A percentile compares a stretch with the other conserved stretches of the same genome.
Conservation (phyloP, 2,329 filamentous ascomycete genomes). For the Cladosporium sp. region DNA sequence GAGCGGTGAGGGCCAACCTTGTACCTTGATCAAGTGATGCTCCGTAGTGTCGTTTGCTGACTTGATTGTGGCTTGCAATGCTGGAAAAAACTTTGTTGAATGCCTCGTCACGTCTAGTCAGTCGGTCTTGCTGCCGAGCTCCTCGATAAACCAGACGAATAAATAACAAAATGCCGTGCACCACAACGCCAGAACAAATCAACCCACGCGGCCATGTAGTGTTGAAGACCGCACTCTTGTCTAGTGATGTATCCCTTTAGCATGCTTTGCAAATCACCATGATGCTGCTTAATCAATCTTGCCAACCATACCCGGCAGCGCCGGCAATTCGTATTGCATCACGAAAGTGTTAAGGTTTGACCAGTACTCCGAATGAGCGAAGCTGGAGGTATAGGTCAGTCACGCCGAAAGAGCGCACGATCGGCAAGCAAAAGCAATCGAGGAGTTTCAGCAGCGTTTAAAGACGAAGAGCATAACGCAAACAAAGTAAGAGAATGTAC, state of each 20-base stretch:
- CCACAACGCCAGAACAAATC: background rate
- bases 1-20: no score
- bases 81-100: no score
- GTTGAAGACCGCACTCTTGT: background rate
- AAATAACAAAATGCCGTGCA: no score
- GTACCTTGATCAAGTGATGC: no score
- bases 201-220: background rate
- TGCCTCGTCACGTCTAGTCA: no score
- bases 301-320: slow-evolving; percentile 18
- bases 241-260: slow-evolving; percentile 5
- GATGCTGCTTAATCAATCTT: background rate
- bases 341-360: slow-evolving; percentile 22
- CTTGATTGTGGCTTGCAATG: no score
- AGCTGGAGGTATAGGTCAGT: slow-evolving; percentile 19
- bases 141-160: no score
- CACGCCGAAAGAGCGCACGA: background rate
- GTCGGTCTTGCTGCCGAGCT: no score
- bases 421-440: background rate
- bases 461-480: background rate
- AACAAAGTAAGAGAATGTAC: background rate
- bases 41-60: no score
- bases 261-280: background rate
- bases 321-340: slow-evolving; percentile 20
- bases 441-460: background rate
- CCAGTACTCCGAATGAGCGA: slow-evolving; percentile 26